Percentiles rank a stretch among this genome's conserved stretches.
These are phyloP conservation scores for Ganoderma meredithae DNA, from an alignment of 1,284 basidiomycete genomes.

Conservation along the genomic window DNA sequence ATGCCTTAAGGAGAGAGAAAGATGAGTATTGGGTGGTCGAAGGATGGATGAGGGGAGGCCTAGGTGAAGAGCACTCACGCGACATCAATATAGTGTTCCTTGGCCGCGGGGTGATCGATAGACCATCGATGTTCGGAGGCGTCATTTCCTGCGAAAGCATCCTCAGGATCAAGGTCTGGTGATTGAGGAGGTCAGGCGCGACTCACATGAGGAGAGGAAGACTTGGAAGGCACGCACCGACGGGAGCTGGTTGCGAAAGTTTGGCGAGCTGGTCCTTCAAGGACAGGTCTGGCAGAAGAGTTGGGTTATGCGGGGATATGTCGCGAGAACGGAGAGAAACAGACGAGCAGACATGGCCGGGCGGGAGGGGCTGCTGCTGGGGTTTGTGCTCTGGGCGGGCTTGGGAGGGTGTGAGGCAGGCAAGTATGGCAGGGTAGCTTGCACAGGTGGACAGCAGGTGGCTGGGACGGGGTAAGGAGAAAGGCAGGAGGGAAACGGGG, in stretches of 20 bases:
- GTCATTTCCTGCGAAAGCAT: constrained; percentile 45
- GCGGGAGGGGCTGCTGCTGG: not conserved
- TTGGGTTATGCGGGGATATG: constrained; percentile 27
- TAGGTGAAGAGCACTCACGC: constrained; percentile 58
- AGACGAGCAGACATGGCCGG: constrained; percentile 33
- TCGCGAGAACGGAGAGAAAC: constrained; percentile 24
- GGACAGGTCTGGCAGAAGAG: constrained; percentile 56
- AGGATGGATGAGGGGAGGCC: not conserved
- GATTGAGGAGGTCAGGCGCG: constrained; percentile 32
- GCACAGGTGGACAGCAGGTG: not conserved
- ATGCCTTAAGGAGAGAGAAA: constrained; percentile 52
- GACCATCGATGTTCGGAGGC: constrained; percentile 32
- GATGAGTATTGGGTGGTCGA: not conserved
- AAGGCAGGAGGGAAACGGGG: constrained; percentile 21
- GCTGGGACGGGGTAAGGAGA: constrained; percentile 17
- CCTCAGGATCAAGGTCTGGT: constrained; percentile 83
- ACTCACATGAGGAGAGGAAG: constrained; percentile 21
- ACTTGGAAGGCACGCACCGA: constrained; percentile 52
- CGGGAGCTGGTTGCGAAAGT: constrained; percentile 74
- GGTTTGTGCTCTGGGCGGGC: not conserved
- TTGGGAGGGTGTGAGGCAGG: not conserved
- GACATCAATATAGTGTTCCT: constrained; percentile 85
- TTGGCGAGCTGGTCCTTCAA: constrained; percentile 86
- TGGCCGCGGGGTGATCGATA: constrained; percentile 47
- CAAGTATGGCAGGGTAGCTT: not conserved